A percentile compares a stretch with the other conserved stretches of the same genome.
phyloP scores from a whole-genome alignment of 2,329 filamentous ascomycete genomes.

The Claviceps fusiformis region DNA sequence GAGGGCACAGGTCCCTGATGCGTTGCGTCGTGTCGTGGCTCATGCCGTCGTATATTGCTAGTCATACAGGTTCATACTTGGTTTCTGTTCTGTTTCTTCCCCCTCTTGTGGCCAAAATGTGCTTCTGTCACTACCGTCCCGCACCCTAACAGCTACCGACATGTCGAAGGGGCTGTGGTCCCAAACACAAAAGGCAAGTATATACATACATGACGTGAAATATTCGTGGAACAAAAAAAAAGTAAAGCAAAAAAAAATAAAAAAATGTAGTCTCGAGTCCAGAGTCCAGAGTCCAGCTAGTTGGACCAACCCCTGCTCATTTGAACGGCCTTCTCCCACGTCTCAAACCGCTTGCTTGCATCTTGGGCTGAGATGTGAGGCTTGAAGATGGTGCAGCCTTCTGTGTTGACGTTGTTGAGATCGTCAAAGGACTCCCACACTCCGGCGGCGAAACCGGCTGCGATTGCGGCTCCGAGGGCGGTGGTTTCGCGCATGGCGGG shows the following conservation, averaged over 20 bases:
- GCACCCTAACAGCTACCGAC: too few species aligned
- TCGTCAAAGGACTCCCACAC: conserved; percentile 65
- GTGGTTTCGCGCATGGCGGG: conserved; percentile 77
- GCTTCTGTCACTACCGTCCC: background rate
- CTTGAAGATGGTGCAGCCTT: conserved; percentile 55
- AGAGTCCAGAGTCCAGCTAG: conserved; percentile 9
- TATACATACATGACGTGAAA: background rate
- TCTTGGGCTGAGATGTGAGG: conserved; percentile 48
- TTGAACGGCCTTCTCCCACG: conserved; percentile 64
- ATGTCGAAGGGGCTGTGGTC: too few species aligned
- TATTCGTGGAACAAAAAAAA: too few species aligned
- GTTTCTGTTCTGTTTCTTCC: too few species aligned
- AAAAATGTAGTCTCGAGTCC: too few species aligned
- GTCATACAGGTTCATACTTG: conserved; percentile 24
- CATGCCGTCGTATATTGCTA: conserved; percentile 28
- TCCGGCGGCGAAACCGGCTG: conserved; percentile 62
- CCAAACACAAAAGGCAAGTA: background rate
- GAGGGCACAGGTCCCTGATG: too few species aligned
- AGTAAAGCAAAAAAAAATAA: too few species aligned
- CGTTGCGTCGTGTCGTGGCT: background rate
- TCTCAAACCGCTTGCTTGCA: conserved; percentile 49
- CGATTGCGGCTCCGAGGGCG: conserved; percentile 67
- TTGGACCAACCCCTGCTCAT: conserved; percentile 63
- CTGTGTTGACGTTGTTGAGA: conserved; percentile 55
- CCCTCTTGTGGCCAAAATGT: too few species aligned